Percentiles rank a stretch among this genome's conserved stretches.
Conservation (phyloP, 2,329 filamentous ascomycete species). For the Fusarium musae region DNA sequence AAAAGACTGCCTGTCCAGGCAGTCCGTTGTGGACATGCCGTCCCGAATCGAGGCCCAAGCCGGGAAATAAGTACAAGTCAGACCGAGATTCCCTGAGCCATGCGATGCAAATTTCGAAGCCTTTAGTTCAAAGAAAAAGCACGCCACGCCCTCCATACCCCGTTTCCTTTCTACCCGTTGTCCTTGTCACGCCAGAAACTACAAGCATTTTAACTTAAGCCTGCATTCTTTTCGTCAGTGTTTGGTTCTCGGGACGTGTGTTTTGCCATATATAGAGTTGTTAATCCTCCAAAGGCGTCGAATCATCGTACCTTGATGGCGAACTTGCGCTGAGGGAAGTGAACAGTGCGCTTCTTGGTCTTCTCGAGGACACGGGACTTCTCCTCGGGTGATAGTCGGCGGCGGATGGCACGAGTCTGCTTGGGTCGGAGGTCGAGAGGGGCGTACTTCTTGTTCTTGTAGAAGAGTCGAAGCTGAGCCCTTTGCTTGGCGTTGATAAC, state of each 20-base stretch:
- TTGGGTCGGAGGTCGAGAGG: constrained; percentile 98
- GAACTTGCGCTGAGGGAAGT: constrained; percentile 99
- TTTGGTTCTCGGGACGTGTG: neutral
- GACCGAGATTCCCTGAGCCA: constrained; percentile 53
- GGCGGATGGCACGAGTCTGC: constrained; percentile 97
- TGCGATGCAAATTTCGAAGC: constrained; percentile 53
- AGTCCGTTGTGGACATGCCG: constrained; percentile 49
- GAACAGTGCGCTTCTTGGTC: constrained; percentile 93
- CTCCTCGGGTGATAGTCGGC: constrained; percentile 93
- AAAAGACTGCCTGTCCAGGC: constrained; percentile 47
- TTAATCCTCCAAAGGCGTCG: neutral
- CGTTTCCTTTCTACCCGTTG: constrained; percentile 50
- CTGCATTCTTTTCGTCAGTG: constrained; percentile 38
- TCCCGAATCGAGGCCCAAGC: constrained; percentile 52
- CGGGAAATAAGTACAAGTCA: constrained; percentile 53
- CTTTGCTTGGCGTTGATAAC: constrained; percentile 99
- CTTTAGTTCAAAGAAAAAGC: constrained; percentile 50
- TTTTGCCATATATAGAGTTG: neutral
- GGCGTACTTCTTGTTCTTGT: constrained; percentile 99
- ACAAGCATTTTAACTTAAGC: constrained; percentile 46
- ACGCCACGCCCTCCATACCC: constrained; percentile 52
- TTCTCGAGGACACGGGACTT: constrained; percentile 86
- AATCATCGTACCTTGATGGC: constrained; percentile 85
- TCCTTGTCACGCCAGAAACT: constrained; percentile 44
- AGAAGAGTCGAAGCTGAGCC: constrained; percentile 97